These are phyloP conservation scores for Trametes punicea DNA, from an alignment of 768 basidiomycete species.

Conservation along the genomic window DNA sequence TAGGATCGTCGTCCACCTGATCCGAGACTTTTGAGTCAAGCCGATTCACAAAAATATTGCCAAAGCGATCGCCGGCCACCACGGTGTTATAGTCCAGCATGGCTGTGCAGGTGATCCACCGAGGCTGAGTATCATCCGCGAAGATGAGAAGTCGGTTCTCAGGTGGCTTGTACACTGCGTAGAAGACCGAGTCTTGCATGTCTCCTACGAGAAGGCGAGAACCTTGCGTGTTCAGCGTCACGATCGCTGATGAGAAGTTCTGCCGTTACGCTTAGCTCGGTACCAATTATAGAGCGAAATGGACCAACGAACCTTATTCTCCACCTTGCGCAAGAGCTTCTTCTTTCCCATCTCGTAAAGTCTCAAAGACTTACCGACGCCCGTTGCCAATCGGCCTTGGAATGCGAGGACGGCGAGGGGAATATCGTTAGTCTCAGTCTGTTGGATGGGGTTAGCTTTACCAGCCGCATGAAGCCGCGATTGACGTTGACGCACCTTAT, in stretches of 20 bases:
- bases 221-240: conserved; percentile 88
- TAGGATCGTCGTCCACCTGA: conserved; percentile 96
- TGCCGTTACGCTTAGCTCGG: conserved; percentile 37
- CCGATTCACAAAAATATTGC: conserved; percentile 93
- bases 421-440: conserved; percentile 96
- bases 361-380: conserved; percentile 88
- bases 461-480: neutral
- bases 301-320: conserved; percentile 71
- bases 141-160: conserved; percentile 93
- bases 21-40: conserved; percentile 81
- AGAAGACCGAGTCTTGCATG: conserved; percentile 95
- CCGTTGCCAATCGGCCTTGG: conserved; percentile 89
- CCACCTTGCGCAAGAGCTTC: conserved; percentile 92
- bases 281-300: neutral
- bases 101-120: conserved; percentile 84
- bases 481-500: conserved; percentile 55
- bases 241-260: conserved; percentile 85
- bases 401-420: conserved; percentile 85
- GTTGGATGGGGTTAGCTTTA: too few relatives aligned
- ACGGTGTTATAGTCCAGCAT: conserved; percentile 99
- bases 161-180: conserved; percentile 88
- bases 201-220: conserved; percentile 94
- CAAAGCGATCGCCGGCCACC: conserved; percentile 91
- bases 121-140: conserved; percentile 89
- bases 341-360: conserved; percentile 98